phyloP scores from a whole-genome alignment of 2,329 filamentous ascomycete species.

The Elsinoe australis region DNA sequence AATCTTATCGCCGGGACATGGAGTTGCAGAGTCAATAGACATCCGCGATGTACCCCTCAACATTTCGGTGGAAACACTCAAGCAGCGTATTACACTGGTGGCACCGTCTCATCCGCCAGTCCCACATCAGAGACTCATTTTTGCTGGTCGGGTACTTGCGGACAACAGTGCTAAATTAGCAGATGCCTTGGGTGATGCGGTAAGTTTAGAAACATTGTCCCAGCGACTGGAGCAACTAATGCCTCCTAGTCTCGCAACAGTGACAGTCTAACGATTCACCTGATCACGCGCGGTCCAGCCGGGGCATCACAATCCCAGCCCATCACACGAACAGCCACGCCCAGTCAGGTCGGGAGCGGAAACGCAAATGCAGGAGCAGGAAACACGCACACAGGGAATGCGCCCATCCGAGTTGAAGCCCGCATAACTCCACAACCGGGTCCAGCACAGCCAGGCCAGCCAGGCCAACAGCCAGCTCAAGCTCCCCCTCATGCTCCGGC shows the following conservation, averaged over 20 bases:
- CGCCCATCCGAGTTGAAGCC: no score
- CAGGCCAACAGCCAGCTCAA: background rate
- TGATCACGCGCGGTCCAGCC: conserved; percentile 4
- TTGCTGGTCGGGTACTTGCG: conserved; percentile 47
- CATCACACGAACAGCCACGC: conserved; percentile 2
- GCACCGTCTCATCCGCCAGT: conserved; percentile 42
- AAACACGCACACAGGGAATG: no score
- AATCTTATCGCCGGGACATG: conserved; percentile 18
- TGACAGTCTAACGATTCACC: conserved; percentile 12
- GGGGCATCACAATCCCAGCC: conserved; percentile 3
- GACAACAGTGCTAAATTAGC: conserved; percentile 43
- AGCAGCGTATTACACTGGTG: conserved; percentile 43
- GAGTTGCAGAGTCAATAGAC: conserved; percentile 14
- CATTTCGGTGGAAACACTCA: conserved; percentile 47
- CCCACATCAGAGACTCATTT: conserved; percentile 50
- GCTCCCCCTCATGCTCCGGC: background rate
- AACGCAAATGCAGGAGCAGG: background rate
- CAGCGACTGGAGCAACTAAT: background rate
- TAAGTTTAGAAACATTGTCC: conserved; percentile 24
- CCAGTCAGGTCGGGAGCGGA: background rate
- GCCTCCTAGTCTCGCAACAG: background rate
- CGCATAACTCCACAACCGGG: background rate
- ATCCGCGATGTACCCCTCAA: conserved; percentile 22
- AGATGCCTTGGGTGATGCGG: conserved; percentile 45
- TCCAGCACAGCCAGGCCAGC: background rate